phyloP scores from a whole-genome alignment of 2,329 filamentous ascomycete species.

The Diaporthe sp. region DNA sequence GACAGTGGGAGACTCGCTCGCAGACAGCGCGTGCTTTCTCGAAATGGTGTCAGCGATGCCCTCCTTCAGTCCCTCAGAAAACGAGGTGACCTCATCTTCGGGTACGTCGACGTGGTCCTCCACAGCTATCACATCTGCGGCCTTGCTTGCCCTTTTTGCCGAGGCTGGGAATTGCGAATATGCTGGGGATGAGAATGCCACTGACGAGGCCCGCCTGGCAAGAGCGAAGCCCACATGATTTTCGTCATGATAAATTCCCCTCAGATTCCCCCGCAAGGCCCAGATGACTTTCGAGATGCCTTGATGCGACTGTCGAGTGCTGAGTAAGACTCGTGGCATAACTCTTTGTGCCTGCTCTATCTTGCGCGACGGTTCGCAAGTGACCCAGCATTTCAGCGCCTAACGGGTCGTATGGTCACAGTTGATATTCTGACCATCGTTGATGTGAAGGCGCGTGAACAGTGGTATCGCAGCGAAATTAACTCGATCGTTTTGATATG shows the following conservation, averaged over 20 bases:
- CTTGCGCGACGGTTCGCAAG: slow-evolving; percentile 35
- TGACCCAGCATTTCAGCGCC: slow-evolving; percentile 29
- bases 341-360: slow-evolving; percentile 31
- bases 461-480: not conserved
- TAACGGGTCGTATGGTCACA: not conserved
- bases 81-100: slow-evolving; percentile 32
- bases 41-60: slow-evolving; percentile 35
- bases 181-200: slow-evolving; percentile 18
- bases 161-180: slow-evolving; percentile 15
- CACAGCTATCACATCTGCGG: slow-evolving; percentile 36
- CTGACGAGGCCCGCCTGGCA: slow-evolving; percentile 28
- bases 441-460: not conserved
- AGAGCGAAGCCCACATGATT: no score
- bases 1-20: not conserved
- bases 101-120: slow-evolving; percentile 17
- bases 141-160: slow-evolving; percentile 34
- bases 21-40: not conserved
- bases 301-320: slow-evolving; percentile 38
- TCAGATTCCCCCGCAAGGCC: not conserved
- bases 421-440: slow-evolving; percentile 3
- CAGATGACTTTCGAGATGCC: slow-evolving; percentile 23
- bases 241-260: not conserved
- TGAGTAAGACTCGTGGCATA: slow-evolving; percentile 39
- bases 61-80: slow-evolving; percentile 34
- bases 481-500: not conserved